Base-by-base conservation (phyloP, 2,329 filamentous ascomycete genomes). In the Aspergillus tamarii region DNA sequence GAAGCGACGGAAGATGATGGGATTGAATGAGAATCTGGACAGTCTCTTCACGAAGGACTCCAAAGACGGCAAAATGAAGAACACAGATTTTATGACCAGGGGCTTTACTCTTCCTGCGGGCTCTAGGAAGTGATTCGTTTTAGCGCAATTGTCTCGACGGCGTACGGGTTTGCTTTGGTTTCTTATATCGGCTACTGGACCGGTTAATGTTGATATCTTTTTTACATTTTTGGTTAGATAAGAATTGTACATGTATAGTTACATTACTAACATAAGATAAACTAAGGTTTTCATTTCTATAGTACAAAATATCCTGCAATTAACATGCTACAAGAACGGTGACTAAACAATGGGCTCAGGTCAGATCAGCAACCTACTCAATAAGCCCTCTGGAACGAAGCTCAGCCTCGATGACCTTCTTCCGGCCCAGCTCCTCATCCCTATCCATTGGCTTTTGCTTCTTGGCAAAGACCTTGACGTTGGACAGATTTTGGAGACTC, bases 401-500 rank as follows among this genome's bases (percentile, higher is more conserved):
- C 78, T 92, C 90, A 72, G 88, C 82, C 76, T 91, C 85, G 72
- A 94, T 92, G 57, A 93, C 77, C 86, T 95, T 95, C 87, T 90
- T 91, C 72, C 91, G 84, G 32, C 93, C 93, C 48, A 91, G 76
- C 56, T 86, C 84, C 70, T 85, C 87, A 78, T 94, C 91, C 76
- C 87, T 88, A 76, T 94, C 87, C 39, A 91, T 87, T 11, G 88
- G 85, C 9, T 88, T 93, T 64, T 92, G 82, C 71, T 89, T 88
- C 68, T 84, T 84, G 30, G 79, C 76, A 69, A 86, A 85, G 26
- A 97, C 80, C 69, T 84, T 84, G 50, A 97, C 89, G 73, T 97
- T 97, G 65, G 87, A 81, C 58, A 91, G 79, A 1, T 76, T 70
- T 21, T 80, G 71, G 36, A 92, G 79, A 21, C 83, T 74, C 50